phyloP scores from a whole-genome alignment of 257 asterid species.

The Henckelia pumila region DNA sequence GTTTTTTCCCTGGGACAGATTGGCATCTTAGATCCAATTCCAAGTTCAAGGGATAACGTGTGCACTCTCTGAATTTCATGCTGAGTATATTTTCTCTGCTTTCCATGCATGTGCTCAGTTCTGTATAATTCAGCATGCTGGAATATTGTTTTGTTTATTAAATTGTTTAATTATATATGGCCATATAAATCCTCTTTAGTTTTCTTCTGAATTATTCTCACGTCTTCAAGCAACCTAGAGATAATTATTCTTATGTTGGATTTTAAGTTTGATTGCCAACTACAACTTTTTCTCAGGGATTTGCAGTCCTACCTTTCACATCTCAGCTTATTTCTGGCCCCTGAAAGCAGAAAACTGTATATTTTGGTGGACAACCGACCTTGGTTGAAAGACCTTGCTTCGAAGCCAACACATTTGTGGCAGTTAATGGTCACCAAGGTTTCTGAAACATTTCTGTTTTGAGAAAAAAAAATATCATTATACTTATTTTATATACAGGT shows the following conservation, averaged over 20 bases:
- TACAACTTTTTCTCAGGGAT: constrained; percentile 52
- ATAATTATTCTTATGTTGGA: constrained; percentile 1
- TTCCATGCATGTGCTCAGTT: background rate
- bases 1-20: background rate
- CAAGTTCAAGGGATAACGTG: background rate
- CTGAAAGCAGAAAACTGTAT: constrained; percentile 70
- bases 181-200: background rate
- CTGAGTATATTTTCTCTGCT: background rate
- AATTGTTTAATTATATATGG: background rate
- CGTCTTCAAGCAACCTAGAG: constrained; percentile 10
- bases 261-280: constrained; percentile 6
- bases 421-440: constrained; percentile 99
- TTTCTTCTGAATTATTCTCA: background rate
- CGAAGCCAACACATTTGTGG: constrained; percentile 86
- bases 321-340: constrained; percentile 73
- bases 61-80: constrained; percentile 3
- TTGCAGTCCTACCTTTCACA: constrained; percentile 95
- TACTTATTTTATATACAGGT: background rate
- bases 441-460: constrained; percentile 24
- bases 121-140: background rate
- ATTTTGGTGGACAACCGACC: constrained; percentile 94
- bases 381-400: constrained; percentile 79
- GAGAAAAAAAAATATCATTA: constrained; percentile 8
- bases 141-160: background rate
- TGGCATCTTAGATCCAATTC: background rate